These are phyloP conservation scores for Ustilago hordei DNA, from an alignment of 1,284 basidiomycete genomes.

Conservation along the genomic window DNA sequence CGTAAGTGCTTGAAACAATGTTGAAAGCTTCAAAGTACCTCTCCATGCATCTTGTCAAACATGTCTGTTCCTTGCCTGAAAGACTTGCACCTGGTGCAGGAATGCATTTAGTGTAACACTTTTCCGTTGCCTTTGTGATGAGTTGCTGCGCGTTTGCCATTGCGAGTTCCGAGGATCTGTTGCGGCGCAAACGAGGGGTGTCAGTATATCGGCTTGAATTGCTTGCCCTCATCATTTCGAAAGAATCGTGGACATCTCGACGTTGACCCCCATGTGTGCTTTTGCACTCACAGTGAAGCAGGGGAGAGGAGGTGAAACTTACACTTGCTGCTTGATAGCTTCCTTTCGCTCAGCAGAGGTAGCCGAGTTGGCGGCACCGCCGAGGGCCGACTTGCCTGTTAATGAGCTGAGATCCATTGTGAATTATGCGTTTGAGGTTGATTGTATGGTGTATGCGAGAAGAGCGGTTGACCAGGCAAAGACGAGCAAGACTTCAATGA, in stretches of 20 bases:
- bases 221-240: background rate
- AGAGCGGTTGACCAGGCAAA: too few species aligned
- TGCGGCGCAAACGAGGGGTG: background rate
- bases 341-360: conserved; percentile 64
- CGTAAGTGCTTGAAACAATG: conserved; percentile 62
- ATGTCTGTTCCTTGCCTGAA: conserved; percentile 65
- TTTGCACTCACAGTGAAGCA: background rate
- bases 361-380: conserved; percentile 10
- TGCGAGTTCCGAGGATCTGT: conserved; percentile 50
- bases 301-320: conserved; percentile 10
- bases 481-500: background rate
- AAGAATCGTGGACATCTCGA: background rate
- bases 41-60: conserved; percentile 65
- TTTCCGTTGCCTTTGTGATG: conserved; percentile 67
- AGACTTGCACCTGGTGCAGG: conserved; percentile 57
- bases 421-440: conserved; percentile 10
- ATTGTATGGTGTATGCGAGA: background rate
- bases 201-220: background rate
- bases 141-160: conserved; percentile 67
- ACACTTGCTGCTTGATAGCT: conserved; percentile 66
- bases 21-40: conserved; percentile 69
- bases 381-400: conserved; percentile 32
- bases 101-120: conserved; percentile 67
- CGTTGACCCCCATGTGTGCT: background rate
- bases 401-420: conserved; percentile 59